Evolutionary conservation across 495 filamentous ascomycete species (phyloP).

Genomic region (Achaetomiella virescens): DNA sequence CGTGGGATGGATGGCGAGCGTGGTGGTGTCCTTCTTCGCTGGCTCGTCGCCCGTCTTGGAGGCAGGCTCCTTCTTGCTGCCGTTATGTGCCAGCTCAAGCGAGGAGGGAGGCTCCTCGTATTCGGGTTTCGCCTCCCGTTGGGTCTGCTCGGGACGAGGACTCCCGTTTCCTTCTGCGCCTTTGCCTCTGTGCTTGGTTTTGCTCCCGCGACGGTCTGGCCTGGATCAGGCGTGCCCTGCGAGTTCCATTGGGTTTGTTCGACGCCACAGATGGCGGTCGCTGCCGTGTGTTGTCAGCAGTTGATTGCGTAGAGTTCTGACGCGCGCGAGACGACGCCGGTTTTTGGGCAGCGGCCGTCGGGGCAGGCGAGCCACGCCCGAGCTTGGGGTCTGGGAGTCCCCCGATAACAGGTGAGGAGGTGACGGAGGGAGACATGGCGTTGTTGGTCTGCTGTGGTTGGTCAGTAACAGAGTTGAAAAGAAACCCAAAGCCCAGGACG

Average conservation of each 20-base stretch:
- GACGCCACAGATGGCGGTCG: constrained; percentile 57
- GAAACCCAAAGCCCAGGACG: not conserved
- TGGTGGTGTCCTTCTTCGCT: constrained; percentile 28
- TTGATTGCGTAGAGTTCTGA: constrained; percentile 57
- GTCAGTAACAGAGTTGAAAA: constrained; percentile 8
- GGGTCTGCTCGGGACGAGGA: constrained; percentile 10
- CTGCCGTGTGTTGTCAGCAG: constrained; percentile 46
- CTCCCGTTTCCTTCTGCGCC: constrained; percentile 30
- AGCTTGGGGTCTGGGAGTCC: constrained; percentile 48
- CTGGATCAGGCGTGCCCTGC: constrained; percentile 24
- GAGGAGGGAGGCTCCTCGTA: constrained; percentile 16
- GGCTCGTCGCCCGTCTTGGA: constrained; percentile 20
- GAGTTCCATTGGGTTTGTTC: constrained; percentile 34
- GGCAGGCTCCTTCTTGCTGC: constrained; percentile 29
- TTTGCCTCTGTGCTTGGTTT: constrained; percentile 30
- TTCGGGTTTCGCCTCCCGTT: constrained; percentile 18
- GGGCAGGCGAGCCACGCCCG: constrained; percentile 37
- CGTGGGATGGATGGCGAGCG: constrained; percentile 27
- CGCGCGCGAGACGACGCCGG: constrained; percentile 62
- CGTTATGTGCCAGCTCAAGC: constrained; percentile 14
- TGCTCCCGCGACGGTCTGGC: constrained; percentile 20
- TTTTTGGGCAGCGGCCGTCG: constrained; percentile 37
- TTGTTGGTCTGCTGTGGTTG: constrained; percentile 26
- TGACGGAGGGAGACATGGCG: constrained; percentile 59
- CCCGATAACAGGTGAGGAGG: constrained; percentile 65